Base-by-base conservation (phyloP, 2,329 filamentous ascomycete species). In the Phaeoacremonium minimum region DNA sequence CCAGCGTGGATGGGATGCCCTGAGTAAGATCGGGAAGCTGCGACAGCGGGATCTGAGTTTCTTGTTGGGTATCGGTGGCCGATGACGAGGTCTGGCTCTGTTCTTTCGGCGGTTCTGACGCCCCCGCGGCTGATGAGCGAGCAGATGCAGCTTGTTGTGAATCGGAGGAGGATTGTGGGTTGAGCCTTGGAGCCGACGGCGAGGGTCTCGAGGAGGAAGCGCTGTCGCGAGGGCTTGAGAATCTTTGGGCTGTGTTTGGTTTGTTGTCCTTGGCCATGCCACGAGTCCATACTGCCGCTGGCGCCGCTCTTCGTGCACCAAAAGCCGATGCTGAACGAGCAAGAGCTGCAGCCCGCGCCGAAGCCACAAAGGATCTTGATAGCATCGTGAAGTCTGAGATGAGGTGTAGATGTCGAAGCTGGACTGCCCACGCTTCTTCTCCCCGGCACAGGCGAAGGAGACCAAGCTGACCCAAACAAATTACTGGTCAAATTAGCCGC, bases 11-110 rank as follows among this genome's bases (percentile, higher is more conserved):
- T 0, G 91, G 91, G 44, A 97, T 95, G 46, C 91, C 91, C 54
- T 91, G 83, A n/a, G 88, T 93, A 30, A 97, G 73, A 57, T 97
- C 90, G 36, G 91, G 91, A 11, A 96, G 77, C 36, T 87, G 83
- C 51, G 83, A 75, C 35, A 77, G 70, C 16, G 79, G 69, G 47
- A 73, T 66, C 40, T 65, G 49, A 35, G 66, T 38, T 28, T 36
- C 26, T 32, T 28, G 17, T 18, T 40, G n/a, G 11, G 22, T 29
- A 28, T 30, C 35, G 33, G 46, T 36, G 26, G 44, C 45, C 26
- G n/a, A n/a, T n/a, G n/a, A n/a, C n/a, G n/a, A n/a, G n/a, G n/a
- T n/a, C n/a, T n/a, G n/a, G n/a, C n/a, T n/a, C n/a, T n/a, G n/a
- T n/a, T n/a, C n/a, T n/a, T 36, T 36, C 15, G 16, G 26, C 28